Base-by-base conservation (phyloP, 805 yeast genomes). In the Kodamaea hsintzibuensis region DNA sequence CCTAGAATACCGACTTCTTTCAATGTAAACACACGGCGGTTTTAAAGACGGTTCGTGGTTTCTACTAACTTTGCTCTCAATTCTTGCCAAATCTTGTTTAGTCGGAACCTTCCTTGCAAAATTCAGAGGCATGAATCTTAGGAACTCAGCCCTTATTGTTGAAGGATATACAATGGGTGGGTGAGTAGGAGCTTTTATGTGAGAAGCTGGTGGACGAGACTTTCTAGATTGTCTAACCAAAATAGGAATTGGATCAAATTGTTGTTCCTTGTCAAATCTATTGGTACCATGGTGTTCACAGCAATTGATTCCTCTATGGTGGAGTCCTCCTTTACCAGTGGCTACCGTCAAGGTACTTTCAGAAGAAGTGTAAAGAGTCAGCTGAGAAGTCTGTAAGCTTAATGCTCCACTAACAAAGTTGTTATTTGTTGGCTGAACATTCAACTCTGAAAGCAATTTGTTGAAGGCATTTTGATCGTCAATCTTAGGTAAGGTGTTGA, bases 21-120 rank as follows among this genome's bases (percentile, higher is more conserved):
- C 25, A 18, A 51, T 51, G 37, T 51, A 51, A 4, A 46, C 50
- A 51, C 54, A 51, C 6, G 54, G 54, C 9, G 44, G 50, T 13
- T 22, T 37, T 18, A 47, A 37, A 16, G 35, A 18, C 4, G 46
- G 17, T 25, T 49, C 47, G 22, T 43, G 49, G 42, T 14, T 9
- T 8, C 27, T 13, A 17, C 53, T 27, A 7, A 44, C 45, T 37
- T 50, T 50, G 38, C 39, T 25, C 27, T 35, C 22, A 19, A 51
- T 51, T 22, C 46, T 25, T 16, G 35, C 42, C 22, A 50, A 30
- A 4, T 5, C 30, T 8, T 14, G 17, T 16, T 8, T 16, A 2
- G 48, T 22, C 1, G 52, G 49, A 13, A 17, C 18, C 10, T 50
- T 42, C 12, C 37, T 43, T 2, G 52, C 52, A 50, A 50, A 50